Conservation (phyloP, 2,329 filamentous ascomycete species). For the Aspergillus sp. region DNA sequence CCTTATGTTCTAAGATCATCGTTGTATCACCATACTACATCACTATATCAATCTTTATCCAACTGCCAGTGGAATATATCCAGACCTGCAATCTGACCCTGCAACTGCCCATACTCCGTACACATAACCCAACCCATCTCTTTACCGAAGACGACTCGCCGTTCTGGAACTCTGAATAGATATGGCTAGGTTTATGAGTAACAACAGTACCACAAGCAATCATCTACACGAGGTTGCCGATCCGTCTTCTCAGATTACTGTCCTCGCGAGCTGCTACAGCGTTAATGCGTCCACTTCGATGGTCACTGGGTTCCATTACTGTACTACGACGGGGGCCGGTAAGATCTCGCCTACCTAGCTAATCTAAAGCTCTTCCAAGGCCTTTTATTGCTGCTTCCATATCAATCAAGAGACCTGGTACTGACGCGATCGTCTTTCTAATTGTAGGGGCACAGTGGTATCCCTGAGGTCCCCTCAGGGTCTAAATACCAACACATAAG, state of each 20-base stretch:
- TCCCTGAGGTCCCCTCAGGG: conserved; percentile 90
- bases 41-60: too few relatives aligned
- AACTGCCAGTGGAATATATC: too few relatives aligned
- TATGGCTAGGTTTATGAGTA: conserved; percentile 60
- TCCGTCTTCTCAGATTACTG: conserved; percentile 58
- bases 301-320: conserved; percentile 88
- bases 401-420: not conserved
- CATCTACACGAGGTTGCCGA: conserved; percentile 58
- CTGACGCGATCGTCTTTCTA: conserved; percentile 2
- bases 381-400: not conserved
- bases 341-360: conserved; percentile 32
- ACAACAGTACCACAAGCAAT: conserved; percentile 64
- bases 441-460: conserved; percentile 77
- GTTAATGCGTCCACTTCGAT: conserved; percentile 67
- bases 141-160: conserved; percentile 7
- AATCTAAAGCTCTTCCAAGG: not conserved
- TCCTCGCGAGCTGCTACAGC: conserved; percentile 89
- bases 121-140: conserved; percentile 2
- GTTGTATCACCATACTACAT: too few relatives aligned
- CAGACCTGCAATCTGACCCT: too few relatives aligned
- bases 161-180: not conserved
- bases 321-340: conserved; percentile 85
- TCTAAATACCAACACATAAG: conserved; percentile 81
- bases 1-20: too few relatives aligned
- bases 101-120: not conserved